Percentiles rank a stretch among this genome's conserved stretches.
Evolutionary conservation across 2,329 filamentous ascomycete genomes (phyloP).

Genomic region (Aureobasidium namibiae): DNA sequence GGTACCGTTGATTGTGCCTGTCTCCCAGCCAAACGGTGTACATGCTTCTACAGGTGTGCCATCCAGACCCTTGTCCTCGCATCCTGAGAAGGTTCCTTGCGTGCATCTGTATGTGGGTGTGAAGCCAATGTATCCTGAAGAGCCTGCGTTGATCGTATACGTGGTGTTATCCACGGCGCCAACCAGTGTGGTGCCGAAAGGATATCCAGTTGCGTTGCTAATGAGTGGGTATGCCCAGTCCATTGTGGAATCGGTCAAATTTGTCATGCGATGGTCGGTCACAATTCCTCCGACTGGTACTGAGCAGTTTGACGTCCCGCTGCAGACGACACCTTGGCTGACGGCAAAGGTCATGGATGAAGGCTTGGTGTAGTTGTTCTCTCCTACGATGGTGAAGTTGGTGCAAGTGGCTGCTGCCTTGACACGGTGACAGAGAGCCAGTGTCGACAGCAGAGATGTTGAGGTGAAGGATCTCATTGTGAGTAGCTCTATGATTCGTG

Average conservation of each 20-base stretch:
- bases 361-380: background rate
- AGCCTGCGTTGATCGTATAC: background rate
- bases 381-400: background rate
- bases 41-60: background rate
- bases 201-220: background rate
- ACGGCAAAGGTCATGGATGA: background rate
- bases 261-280: background rate
- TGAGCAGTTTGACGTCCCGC: background rate
- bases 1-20: background rate
- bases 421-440: background rate
- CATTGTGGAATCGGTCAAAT: background rate
- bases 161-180: background rate
- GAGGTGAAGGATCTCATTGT: background rate
- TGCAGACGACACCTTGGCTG: slow-evolving; percentile 7
- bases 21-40: background rate
- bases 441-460: background rate
- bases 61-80: background rate
- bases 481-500: too few relatives aligned
- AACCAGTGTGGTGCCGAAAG: background rate
- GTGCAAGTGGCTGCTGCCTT: background rate
- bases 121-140: background rate
- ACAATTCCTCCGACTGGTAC: background rate
- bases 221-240: slow-evolving; percentile 1
- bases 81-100: background rate
- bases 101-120: background rate